These are phyloP conservation scores for Strigomonas culicis DNA, from an alignment of 208 protist species.

Conservation along the genomic window DNA sequence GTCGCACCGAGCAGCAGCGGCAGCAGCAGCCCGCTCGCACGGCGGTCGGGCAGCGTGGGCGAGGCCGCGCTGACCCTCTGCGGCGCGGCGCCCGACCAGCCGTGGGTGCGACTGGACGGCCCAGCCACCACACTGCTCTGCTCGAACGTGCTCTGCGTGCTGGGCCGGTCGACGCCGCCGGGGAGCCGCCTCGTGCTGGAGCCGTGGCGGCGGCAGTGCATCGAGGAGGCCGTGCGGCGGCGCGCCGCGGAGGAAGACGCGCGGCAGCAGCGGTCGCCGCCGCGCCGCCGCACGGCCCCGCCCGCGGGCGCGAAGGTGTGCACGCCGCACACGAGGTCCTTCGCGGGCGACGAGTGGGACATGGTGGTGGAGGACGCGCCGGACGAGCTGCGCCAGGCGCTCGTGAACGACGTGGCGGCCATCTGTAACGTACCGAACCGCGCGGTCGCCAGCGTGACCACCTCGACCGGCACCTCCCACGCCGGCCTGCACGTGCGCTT, in stretches of 20 bases:
- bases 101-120: too few species aligned
- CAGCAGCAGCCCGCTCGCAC: slow-evolving; percentile 10
- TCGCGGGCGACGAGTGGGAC: slow-evolving; percentile 15
- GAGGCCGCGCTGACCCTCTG: too few species aligned
- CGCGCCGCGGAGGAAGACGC: neutral
- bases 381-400: slow-evolving; percentile 1
- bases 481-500: slow-evolving; percentile 7
- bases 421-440: slow-evolving; percentile 5
- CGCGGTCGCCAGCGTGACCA: neutral
- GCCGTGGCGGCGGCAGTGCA: slow-evolving; percentile 6
- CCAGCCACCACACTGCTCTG: neutral
- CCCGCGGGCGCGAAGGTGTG: neutral
- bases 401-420: slow-evolving; percentile 9
- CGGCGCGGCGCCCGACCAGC: too few species aligned
- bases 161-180: slow-evolving; percentile 11
- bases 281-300: neutral
- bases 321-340: slow-evolving; percentile 13
- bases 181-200: slow-evolving; percentile 7
- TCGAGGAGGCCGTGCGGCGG: slow-evolving; percentile 10
- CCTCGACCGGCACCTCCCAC: neutral
- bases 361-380: slow-evolving; percentile 10
- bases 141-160: slow-evolving; percentile 21
- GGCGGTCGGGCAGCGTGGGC: neutral
- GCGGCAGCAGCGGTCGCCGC: neutral
- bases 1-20: neutral